These are phyloP conservation scores for Spongiforma sp. DNA, from an alignment of 1,284 basidiomycete genomes.

Conservation along the genomic window DNA sequence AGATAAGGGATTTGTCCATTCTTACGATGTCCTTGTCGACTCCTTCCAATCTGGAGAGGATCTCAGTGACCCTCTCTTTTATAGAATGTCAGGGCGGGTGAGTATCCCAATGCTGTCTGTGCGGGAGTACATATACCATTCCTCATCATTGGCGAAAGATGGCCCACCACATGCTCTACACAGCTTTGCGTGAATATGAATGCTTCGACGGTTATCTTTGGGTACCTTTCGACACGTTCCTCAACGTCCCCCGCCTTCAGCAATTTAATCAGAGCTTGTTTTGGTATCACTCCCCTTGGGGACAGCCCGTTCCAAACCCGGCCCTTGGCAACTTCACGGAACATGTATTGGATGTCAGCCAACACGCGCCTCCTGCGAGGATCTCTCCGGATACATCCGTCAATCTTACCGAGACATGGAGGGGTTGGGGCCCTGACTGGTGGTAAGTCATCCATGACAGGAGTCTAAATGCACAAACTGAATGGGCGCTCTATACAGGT, in stretches of 20 bases:
- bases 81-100: slow-evolving; percentile 53
- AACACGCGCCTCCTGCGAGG: slow-evolving; percentile 42
- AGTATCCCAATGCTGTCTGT: slow-evolving; percentile 11
- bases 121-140: background rate
- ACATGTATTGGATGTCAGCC: slow-evolving; percentile 23
- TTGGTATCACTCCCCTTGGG: slow-evolving; percentile 58
- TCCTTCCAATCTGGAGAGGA: slow-evolving; percentile 50
- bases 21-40: slow-evolving; percentile 55
- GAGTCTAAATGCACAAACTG: too few relatives aligned
- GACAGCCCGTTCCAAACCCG: slow-evolving; percentile 45
- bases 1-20: slow-evolving; percentile 52
- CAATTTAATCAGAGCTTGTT: slow-evolving; percentile 49
- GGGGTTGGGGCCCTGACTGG: slow-evolving; percentile 48
- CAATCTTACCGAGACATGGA: slow-evolving; percentile 43
- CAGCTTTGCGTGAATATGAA: slow-evolving; percentile 46
- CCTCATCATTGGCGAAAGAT: slow-evolving; percentile 35
- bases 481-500: slow-evolving; percentile 38
- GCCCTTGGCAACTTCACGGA: slow-evolving; percentile 31
- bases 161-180: slow-evolving; percentile 60
- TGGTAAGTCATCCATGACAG: too few relatives aligned
- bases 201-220: slow-evolving; percentile 58
- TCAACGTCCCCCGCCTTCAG: slow-evolving; percentile 54
- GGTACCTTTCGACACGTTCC: slow-evolving; percentile 55
- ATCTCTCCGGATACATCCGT: slow-evolving; percentile 46
- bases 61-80: slow-evolving; percentile 41